Conservation (phyloP, 768 basidiomycete species). For the Suillus lakei region DNA sequence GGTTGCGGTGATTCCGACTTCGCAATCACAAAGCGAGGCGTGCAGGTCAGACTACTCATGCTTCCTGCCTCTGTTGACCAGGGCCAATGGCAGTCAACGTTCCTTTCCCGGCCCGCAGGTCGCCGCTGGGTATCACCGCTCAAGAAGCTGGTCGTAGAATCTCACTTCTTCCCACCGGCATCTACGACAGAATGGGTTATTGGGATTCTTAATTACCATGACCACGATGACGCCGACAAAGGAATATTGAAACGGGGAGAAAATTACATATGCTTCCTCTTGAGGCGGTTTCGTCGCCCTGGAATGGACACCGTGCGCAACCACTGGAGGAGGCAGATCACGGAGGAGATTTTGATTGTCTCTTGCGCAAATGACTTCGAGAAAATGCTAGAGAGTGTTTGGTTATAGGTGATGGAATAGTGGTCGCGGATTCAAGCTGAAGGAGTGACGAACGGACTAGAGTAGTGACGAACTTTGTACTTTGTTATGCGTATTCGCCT, state of each 20-base stretch:
- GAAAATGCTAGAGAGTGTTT: neutral
- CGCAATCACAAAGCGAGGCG: conserved; percentile 11
- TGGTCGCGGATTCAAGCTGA: neutral
- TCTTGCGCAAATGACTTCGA: neutral
- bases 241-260: conserved; percentile 1
- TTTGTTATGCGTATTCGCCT: neutral
- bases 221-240: neutral
- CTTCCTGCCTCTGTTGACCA: neutral
- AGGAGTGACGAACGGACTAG: neutral
- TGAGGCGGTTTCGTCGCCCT: neutral
- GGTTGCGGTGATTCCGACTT: conserved; percentile 5
- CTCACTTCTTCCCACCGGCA: neutral
- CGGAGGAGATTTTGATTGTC: neutral
- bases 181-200: conserved; percentile 9
- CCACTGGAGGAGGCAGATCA: conserved; percentile 2
- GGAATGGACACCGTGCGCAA: neutral
- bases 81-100: conserved; percentile 3
- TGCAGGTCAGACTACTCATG: conserved; percentile 12
- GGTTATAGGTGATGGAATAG: neutral
- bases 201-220: conserved; percentile 4
- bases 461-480: neutral
- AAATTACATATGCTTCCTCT: conserved; percentile 8
- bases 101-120: neutral
- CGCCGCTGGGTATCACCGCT: neutral
- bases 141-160: conserved; percentile 1